A percentile compares a stretch with the other conserved stretches of the same genome.
phyloP scores from a whole-genome alignment of 257 asterid genomes.

The Leptodermis oblonga region DNA sequence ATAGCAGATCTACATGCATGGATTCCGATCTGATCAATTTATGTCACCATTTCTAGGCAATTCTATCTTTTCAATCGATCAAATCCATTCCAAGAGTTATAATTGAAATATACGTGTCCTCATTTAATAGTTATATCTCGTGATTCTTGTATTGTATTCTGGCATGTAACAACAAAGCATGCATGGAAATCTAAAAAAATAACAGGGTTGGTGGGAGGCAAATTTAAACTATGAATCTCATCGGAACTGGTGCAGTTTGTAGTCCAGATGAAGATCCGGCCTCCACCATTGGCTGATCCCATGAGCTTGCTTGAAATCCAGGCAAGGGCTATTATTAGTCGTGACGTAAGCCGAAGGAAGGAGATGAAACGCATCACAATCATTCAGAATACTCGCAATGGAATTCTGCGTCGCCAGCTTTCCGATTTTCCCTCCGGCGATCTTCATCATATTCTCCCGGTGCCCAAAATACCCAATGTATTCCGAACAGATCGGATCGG shows the following conservation, averaged over 20 bases:
- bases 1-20: too few species aligned
- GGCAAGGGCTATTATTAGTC: constrained; percentile 26
- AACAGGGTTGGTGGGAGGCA: neutral
- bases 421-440: constrained; percentile 52
- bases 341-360: constrained; percentile 62
- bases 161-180: too few species aligned
- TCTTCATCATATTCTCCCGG: constrained; percentile 52
- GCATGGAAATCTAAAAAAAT: too few species aligned
- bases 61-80: too few species aligned
- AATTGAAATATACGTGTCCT: too few species aligned
- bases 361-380: constrained; percentile 54
- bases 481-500: constrained; percentile 59
- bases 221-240: too few species aligned
- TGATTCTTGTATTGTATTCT: too few species aligned
- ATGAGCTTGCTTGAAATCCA: constrained; percentile 47
- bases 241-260: constrained; percentile 13
- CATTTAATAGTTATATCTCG: too few species aligned
- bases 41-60: too few species aligned
- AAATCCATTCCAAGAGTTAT: too few species aligned
- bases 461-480: constrained; percentile 61
- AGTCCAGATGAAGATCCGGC: constrained; percentile 6
- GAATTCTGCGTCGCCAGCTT: constrained; percentile 60
- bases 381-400: constrained; percentile 43
- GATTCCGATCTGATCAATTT: too few species aligned
- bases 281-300: constrained; percentile 79